Conservation (phyloP, 768 basidiomycete genomes). For the Holtermannia corniformis region DNA sequence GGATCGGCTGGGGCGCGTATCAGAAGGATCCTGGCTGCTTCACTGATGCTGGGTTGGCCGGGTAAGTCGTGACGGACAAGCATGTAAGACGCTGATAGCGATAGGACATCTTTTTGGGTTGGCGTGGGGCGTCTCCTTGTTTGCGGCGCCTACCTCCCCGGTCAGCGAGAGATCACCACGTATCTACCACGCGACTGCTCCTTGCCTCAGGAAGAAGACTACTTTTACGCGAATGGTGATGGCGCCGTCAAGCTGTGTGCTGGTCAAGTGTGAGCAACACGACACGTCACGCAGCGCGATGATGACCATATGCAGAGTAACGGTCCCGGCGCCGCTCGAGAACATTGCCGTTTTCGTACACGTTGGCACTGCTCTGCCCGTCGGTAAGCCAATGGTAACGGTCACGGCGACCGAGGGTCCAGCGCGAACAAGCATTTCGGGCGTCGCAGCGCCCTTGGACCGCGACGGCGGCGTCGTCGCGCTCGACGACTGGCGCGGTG, state of each 20-base stretch:
- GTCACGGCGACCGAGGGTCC: constrained; percentile 31
- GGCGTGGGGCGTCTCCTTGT: background rate
- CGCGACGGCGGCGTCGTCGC: constrained; percentile 33
- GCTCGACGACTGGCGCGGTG: constrained; percentile 40
- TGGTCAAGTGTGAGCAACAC: too few relatives aligned
- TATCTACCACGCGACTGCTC: background rate
- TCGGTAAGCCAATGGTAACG: constrained; percentile 32
- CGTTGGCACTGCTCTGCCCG: constrained; percentile 35
- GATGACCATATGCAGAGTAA: too few relatives aligned
- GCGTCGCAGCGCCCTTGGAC: constrained; percentile 27
- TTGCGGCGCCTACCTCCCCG: background rate
- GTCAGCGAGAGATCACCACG: background rate
- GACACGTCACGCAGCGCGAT: too few relatives aligned
- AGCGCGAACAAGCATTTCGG: constrained; percentile 27
- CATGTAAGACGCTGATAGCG: background rate
- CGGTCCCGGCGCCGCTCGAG: constrained; percentile 31
- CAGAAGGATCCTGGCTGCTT: background rate
- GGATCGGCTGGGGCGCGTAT: background rate
- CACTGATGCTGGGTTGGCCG: background rate
- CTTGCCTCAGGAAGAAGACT: background rate
- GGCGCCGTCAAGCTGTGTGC: too few relatives aligned
- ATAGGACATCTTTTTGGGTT: background rate
- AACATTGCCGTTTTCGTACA: constrained; percentile 38
- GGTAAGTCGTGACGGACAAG: background rate
- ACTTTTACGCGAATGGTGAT: background rate